Percentiles rank a stretch among this genome's conserved stretches.
These are phyloP conservation scores for Athelia sp. DNA, from an alignment of 1,284 basidiomycete genomes.

Conservation along the genomic window DNA sequence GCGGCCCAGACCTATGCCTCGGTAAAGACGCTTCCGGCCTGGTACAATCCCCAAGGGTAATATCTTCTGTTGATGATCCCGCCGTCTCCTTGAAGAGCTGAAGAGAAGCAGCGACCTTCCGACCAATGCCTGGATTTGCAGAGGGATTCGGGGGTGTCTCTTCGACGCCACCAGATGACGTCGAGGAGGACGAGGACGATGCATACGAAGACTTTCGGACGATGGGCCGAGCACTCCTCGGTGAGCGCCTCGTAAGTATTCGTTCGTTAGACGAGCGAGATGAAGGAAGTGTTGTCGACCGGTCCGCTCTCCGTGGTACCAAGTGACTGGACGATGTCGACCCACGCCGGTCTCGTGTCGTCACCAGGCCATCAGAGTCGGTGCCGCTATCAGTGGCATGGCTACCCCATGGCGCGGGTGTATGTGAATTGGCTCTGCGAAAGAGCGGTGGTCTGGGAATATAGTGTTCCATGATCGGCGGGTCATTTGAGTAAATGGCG, in stretches of 20 bases:
- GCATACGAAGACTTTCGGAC: constrained; percentile 30
- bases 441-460: constrained; percentile 19
- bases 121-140: constrained; percentile 50
- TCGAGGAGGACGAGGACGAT: constrained; percentile 37
- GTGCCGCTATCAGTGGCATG: constrained; percentile 18
- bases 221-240: constrained; percentile 29
- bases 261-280: constrained; percentile 10
- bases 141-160: constrained; percentile 23
- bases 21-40: constrained; percentile 23
- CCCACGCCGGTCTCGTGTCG: constrained; percentile 20
- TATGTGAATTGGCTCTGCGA: constrained; percentile 20
- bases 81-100: constrained; percentile 76
- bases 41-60: constrained; percentile 25
- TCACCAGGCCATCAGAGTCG: constrained; percentile 34
- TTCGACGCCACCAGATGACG: constrained; percentile 27
- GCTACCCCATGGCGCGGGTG: constrained; percentile 18
- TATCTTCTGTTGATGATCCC: constrained; percentile 34
- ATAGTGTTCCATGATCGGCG: constrained; percentile 20
- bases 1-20: constrained; percentile 37
- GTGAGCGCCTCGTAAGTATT: constrained; percentile 6
- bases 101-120: constrained; percentile 75
- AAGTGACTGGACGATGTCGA: constrained; percentile 16
- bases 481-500: constrained; percentile 18
- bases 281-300: constrained; percentile 36
- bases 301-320: constrained; percentile 12